Base-by-base conservation (phyloP, 2,329 filamentous ascomycete genomes). In the Xylaria multiplex region DNA sequence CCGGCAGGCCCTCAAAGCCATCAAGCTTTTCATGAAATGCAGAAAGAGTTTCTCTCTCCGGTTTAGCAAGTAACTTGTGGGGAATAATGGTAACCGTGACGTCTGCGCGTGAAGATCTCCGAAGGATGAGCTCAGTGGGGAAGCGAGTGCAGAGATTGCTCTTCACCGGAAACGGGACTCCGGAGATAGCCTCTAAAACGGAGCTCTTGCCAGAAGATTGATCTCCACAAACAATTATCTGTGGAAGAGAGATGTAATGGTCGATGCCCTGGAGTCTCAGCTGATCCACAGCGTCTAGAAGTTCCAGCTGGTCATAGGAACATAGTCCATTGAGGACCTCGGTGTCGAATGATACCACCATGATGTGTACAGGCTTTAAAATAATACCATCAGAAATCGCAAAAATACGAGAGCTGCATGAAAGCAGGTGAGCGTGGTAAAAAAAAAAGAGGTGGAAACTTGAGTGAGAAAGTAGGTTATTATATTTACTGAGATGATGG, bases 141-240 rank as follows among this genome's bases (percentile, higher is more conserved):
- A 91, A 90, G 0, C 86, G 81, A 0, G 88, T 90, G 74, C 88
- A 90, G 0, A 89, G 73, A 43, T 82, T 85, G 59, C 86, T 84
- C 27, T 87, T 85, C 8, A 81, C 78, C 0, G 88, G 88, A 67
- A 91, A 91, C 0, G 82, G 81, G 1, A 91, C 81, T 3, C 86
- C 83, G 0, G 88, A 88, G 45, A 91, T 86, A 1, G 87, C 88
- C 70, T 91, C 87, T 0, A 91, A 82, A 0, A 90, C 86, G 0
- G 87, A 90, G 62, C 85, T 89, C 74, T 91, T 91, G 3, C 88
- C 88, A 1, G 84, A 84, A 0, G 84, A 88, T 69, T 90, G 87
- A 64, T 89, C 84, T 2, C 88, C 88, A 57, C 84, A 86, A 13
- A 90, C 86, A 32, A 90, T 83, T 62, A 84, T 82, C 67, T 84